These are phyloP conservation scores for Phytophthora europaea DNA, from an alignment of 352 stramenopile genomes.

Conservation along the genomic window DNA sequence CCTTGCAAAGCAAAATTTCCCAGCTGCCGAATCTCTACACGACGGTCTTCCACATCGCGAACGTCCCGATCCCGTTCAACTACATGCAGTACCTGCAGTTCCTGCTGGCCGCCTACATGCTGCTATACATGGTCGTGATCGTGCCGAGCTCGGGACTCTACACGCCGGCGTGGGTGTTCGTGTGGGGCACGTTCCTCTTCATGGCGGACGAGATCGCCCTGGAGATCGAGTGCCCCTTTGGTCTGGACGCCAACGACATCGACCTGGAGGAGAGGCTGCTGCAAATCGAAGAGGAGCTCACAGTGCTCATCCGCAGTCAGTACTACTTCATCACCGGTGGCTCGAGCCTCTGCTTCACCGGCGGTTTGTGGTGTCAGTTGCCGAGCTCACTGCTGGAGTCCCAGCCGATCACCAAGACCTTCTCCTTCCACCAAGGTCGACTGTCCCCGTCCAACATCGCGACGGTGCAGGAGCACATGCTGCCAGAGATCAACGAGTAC, in stretches of 20 bases:
- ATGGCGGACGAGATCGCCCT: conserved; percentile 80
- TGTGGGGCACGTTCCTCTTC: conserved; percentile 83
- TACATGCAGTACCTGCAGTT: conserved; percentile 86
- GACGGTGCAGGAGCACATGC: conserved; percentile 49
- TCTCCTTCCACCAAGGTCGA: conserved; percentile 75
- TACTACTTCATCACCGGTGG: conserved; percentile 82
- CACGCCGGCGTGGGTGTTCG: conserved; percentile 81
- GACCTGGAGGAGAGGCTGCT: conserved; percentile 77
- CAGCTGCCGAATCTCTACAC: conserved; percentile 77
- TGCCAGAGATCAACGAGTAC: conserved; percentile 78
- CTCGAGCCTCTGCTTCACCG: conserved; percentile 34
- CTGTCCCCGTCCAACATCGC: conserved; percentile 51
- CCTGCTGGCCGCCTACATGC: conserved; percentile 74
- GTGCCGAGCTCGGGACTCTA: conserved; percentile 73
- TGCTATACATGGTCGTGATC: conserved; percentile 83
- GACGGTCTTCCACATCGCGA: conserved; percentile 85
- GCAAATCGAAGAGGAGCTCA: conserved; percentile 84
- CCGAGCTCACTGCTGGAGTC: conserved; percentile 10
- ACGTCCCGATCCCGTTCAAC: conserved; percentile 87
- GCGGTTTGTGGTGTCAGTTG: conserved; percentile 32
- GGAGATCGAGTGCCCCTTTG: conserved; percentile 85
- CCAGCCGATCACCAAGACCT: conserved; percentile 24
- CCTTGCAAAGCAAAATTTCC: conserved; percentile 72
- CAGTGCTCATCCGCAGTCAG: conserved; percentile 75
- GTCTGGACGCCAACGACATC: conserved; percentile 81